Base-by-base conservation (phyloP, 1,284 basidiomycete species). In the Leucocoprinus gongylophorus region DNA sequence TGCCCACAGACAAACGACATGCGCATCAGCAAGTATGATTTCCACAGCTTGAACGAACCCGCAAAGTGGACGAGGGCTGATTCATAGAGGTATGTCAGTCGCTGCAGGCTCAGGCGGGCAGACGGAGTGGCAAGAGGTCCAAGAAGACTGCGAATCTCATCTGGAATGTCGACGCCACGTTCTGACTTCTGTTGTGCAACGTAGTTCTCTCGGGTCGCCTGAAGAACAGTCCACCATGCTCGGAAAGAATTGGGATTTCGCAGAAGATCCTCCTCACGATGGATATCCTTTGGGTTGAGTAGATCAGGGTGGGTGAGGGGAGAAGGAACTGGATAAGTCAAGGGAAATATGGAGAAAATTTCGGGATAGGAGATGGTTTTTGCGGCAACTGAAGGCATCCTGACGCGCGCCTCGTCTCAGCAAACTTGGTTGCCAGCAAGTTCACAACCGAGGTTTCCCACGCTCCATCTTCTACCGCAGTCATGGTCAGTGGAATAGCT, bases 231-330 rank as follows among this genome's bases (percentile, higher is more conserved):
- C 78, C 89, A 85, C 97, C 97, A 99, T 59, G 88, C 83, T 29
- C 91, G 82, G 66, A 95, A 89, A 53, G 95, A 97, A 54, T 81
- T 80, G 2, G 92, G 90, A 68, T 98, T 97, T 56, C 91, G 83
- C 30, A 95, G 74, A n/a, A 99, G 79, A 69, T 99, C 95, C 69
- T 99, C 94, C 71, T 98, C 97, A 40, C 91, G 83, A 55, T 85
- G 78, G 32, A 97, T 67, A 68, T 98, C 94, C 47, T 81, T 76
- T 28, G 82, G 69, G 2, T 85, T 77, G 58, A 98, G 77, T 48
- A 98, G 76, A 53, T 85, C 74, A 15, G 87, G 76, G 62, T 94
- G 83, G 2, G 83, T 88, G 44, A 78, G 71, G 8, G 94, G 93
- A 7, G 80, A 86, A 10, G 95, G 95, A 46, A 86, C 74, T 9